phyloP scores from a whole-genome alignment of 169 alveolate species.

The Plasmodium falciparum region DNA sequence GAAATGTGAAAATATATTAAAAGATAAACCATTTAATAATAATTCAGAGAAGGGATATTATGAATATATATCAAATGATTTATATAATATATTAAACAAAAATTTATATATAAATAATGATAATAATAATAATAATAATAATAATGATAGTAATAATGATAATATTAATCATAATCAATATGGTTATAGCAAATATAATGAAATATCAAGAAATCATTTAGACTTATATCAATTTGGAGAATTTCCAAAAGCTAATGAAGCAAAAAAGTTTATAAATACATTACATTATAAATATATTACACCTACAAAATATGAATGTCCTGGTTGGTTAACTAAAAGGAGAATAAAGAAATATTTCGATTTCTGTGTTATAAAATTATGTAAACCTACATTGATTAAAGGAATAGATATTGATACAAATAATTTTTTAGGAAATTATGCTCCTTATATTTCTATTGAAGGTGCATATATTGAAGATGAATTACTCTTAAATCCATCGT shows the following conservation, averaged over 20 bases:
- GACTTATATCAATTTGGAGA: not conserved
- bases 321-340: constrained; percentile 83
- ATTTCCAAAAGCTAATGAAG: constrained; percentile 6
- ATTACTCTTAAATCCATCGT: constrained; percentile 16
- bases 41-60: constrained; percentile 68
- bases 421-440: constrained; percentile 79
- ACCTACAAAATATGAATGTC: constrained; percentile 22
- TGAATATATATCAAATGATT: constrained; percentile 52
- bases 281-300: not conserved
- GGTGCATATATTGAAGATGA: constrained; percentile 78
- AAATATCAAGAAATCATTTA: not conserved
- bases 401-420: constrained; percentile 80
- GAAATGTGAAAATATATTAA: constrained; percentile 75
- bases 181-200: not conserved
- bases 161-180: not conserved
- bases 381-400: constrained; percentile 76
- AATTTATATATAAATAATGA: constrained; percentile 3
- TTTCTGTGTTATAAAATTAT: constrained; percentile 75
- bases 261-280: not conserved
- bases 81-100: constrained; percentile 31
- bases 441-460: constrained; percentile 80
- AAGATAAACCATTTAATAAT: constrained; percentile 70
- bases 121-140: not conserved
- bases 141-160: not conserved
- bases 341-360: constrained; percentile 79